Percentiles rank a stretch among this genome's conserved stretches.
Conservation (phyloP, 495 filamentous ascomycete species). For the Aspergillus wentii region DNA sequence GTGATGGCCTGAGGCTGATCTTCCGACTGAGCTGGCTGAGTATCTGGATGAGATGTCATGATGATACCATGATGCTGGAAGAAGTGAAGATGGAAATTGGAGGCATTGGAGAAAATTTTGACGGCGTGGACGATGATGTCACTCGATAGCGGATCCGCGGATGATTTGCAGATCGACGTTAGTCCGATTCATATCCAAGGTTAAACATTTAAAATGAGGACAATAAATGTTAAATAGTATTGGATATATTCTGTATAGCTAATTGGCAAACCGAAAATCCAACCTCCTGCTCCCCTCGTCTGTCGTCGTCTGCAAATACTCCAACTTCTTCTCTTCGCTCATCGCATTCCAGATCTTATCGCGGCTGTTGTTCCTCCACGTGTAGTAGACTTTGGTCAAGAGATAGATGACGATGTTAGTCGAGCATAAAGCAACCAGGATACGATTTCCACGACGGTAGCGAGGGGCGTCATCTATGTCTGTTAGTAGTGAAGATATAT, state of each 20-base stretch:
- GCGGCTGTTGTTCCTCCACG: constrained; percentile 27
- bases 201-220: too few species aligned
- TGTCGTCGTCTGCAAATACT: constrained; percentile 30
- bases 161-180: too few species aligned
- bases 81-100: too few species aligned
- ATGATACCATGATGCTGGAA: too few species aligned
- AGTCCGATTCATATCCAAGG: too few species aligned
- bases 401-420: constrained; percentile 39
- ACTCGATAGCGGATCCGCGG: too few species aligned
- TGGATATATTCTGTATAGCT: too few species aligned
- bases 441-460: constrained; percentile 49
- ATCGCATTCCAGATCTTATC: constrained; percentile 25
- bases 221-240: too few species aligned
- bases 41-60: too few species aligned
- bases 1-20: neutral
- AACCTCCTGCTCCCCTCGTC: constrained; percentile 35
- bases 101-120: too few species aligned
- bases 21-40: too few species aligned
- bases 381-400: constrained; percentile 38
- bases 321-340: constrained; percentile 16
- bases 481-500: constrained; percentile 12
- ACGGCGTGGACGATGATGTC: too few species aligned
- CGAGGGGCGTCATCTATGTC: constrained; percentile 50
- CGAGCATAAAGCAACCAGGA: constrained; percentile 40
- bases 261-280: constrained; percentile 35